Evolutionary conservation across 331 rosid genomes (phyloP).

Genomic region (Quercus tomentella): DNA sequence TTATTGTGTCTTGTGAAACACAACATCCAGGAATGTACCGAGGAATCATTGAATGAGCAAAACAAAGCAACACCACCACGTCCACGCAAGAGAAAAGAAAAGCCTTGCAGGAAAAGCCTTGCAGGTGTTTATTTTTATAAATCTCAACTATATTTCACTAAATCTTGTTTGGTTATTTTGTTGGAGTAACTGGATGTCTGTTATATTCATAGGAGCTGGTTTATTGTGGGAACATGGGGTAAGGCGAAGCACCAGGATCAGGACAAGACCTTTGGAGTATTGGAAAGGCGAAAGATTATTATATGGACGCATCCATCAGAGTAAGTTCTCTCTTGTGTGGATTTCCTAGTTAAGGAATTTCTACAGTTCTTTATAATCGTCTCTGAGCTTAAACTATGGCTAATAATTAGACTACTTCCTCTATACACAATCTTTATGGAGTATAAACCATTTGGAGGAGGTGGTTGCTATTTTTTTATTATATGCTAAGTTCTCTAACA

Average conservation of each 20-base stretch:
- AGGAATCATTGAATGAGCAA: slow-evolving; percentile 24
- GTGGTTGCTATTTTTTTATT: neutral
- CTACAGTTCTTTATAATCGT: neutral
- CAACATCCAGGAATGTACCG: slow-evolving; percentile 20
- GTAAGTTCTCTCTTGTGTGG: slow-evolving; percentile 37
- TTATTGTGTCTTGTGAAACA: slow-evolving; percentile 11
- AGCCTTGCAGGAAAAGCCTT: slow-evolving; percentile 50
- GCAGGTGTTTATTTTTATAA: slow-evolving; percentile 50
- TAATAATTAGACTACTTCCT: neutral
- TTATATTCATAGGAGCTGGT: slow-evolving; percentile 58
- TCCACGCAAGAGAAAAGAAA: slow-evolving; percentile 10
- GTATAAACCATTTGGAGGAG: neutral
- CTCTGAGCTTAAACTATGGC: neutral
- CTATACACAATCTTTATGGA: neutral
- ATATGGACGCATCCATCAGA: slow-evolving; percentile 64
- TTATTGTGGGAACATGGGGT: slow-evolving; percentile 55
- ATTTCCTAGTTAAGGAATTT: neutral
- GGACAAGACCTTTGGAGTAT: slow-evolving; percentile 77
- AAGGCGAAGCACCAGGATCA: slow-evolving; percentile 83
- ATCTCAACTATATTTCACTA: slow-evolving; percentile 20
- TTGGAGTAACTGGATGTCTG: neutral
- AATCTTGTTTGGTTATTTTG: neutral
- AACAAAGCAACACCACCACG: slow-evolving; percentile 29
- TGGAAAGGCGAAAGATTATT: slow-evolving; percentile 86
- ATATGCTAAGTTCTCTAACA: neutral